phyloP scores from a whole-genome alignment of 2,329 filamentous ascomycete species.

The Lasiodiplodia sp. region DNA sequence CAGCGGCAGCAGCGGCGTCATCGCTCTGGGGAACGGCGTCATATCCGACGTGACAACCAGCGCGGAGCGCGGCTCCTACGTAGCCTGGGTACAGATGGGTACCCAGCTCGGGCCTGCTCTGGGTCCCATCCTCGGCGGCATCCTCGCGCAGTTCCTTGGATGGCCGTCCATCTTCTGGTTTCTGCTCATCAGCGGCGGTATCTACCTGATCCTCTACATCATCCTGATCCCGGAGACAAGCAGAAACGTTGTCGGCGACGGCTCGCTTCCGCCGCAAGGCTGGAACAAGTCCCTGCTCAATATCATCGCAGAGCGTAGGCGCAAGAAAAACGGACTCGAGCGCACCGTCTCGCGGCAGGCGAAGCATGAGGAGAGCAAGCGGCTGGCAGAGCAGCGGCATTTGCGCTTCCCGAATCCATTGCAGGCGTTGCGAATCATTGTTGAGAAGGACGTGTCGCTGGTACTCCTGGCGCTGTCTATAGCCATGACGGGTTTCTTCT shows the following conservation, averaged over 20 bases:
- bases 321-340: constrained; percentile 29
- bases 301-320: constrained; percentile 10
- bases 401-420: constrained; percentile 53
- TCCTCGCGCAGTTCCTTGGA: constrained; percentile 56
- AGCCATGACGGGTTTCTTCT: constrained; percentile 44
- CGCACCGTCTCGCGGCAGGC: constrained; percentile 31
- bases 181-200: constrained; percentile 38
- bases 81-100: constrained; percentile 69
- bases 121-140: constrained; percentile 69
- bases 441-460: constrained; percentile 47
- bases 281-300: constrained; percentile 28
- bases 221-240: constrained; percentile 49
- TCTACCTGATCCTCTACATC: constrained; percentile 36
- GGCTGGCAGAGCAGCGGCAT: constrained; percentile 36
- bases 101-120: constrained; percentile 59
- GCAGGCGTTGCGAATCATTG: constrained; percentile 45
- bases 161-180: constrained; percentile 57
- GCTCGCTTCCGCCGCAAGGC: constrained; percentile 39
- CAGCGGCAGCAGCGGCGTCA: constrained; percentile 70
- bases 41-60: constrained; percentile 75
- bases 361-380: constrained; percentile 32
- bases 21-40: constrained; percentile 75
- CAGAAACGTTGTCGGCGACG: constrained; percentile 52
- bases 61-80: constrained; percentile 74
- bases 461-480: constrained; percentile 39